Evolutionary conservation across 768 basidiomycete species (phyloP).

Genomic region (Aureoboletus auriporus): DNA sequence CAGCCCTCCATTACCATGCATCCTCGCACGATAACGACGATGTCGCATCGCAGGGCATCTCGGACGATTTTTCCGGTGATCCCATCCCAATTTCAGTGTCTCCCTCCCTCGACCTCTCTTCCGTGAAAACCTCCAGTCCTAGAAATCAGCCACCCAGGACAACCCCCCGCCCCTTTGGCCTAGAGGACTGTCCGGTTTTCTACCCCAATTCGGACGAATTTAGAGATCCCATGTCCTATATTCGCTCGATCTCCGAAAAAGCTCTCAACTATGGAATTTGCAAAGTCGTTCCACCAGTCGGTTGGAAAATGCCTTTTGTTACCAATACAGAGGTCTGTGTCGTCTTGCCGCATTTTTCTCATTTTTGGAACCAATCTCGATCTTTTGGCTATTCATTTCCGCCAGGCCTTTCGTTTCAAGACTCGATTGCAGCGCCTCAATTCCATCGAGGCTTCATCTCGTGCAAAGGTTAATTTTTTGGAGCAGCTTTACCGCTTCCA

Average conservation of each 20-base stretch:
- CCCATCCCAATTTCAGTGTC: constrained; percentile 59
- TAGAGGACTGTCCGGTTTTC: constrained; percentile 87
- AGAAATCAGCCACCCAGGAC: constrained; percentile 37
- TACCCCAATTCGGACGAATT: constrained; percentile 91
- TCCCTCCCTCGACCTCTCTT: constrained; percentile 59
- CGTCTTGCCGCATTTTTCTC: constrained; percentile 22
- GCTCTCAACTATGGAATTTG: constrained; percentile 85
- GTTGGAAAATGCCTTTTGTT: constrained; percentile 95
- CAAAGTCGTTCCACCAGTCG: constrained; percentile 90
- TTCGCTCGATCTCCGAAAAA: constrained; percentile 69
- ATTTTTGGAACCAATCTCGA: constrained; percentile 13
- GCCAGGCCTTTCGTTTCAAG: constrained; percentile 84
- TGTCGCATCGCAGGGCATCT: constrained; percentile 33
- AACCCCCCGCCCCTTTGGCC: constrained; percentile 70
- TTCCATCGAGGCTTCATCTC: constrained; percentile 93
- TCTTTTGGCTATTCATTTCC: constrained; percentile 24
- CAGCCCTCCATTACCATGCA: constrained; percentile 68
- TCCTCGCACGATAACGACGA: constrained; percentile 54
- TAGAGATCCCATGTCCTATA: constrained; percentile 90
- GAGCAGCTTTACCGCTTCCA: constrained; percentile 97
- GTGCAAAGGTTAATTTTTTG: constrained; percentile 95
- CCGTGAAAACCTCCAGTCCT: constrained; percentile 65
- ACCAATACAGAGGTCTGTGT: constrained; percentile 85
- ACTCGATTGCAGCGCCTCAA: constrained; percentile 93
- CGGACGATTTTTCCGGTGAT: constrained; percentile 46